A percentile compares a stretch with the other conserved stretches of the same genome.
Conservation (phyloP, 805 yeast genomes). For the Cyberlindnera veronae region DNA sequence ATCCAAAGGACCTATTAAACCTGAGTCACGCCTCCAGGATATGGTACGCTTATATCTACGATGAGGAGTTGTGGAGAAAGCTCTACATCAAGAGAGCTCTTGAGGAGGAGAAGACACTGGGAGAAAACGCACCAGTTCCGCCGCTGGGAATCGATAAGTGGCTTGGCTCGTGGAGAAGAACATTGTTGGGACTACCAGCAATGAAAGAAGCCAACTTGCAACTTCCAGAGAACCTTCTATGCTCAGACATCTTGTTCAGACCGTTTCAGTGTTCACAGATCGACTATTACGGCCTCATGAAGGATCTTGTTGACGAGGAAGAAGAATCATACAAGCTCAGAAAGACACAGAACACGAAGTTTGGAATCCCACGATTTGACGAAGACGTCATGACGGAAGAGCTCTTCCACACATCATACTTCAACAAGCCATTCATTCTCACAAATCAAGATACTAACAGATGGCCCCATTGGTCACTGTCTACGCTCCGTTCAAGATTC, state of each 20-base stretch:
- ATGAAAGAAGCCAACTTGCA: slow-evolving; percentile 42
- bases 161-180: slow-evolving; percentile 80
- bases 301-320: slow-evolving; percentile 47
- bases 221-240: slow-evolving; percentile 48
- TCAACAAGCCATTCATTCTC: slow-evolving; percentile 63
- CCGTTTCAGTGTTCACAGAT: slow-evolving; percentile 81
- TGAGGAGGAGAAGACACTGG: slow-evolving; percentile 12
- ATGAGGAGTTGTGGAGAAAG: slow-evolving; percentile 80
- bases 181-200: slow-evolving; percentile 41
- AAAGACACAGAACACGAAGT: slow-evolving; percentile 21
- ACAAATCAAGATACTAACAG: slow-evolving; percentile 31
- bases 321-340: slow-evolving; percentile 23
- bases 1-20: slow-evolving; percentile 44
- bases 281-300: slow-evolving; percentile 49
- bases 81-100: slow-evolving; percentile 38
- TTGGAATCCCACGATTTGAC: slow-evolving; percentile 49
- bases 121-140: slow-evolving; percentile 16
- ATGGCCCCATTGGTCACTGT: slow-evolving; percentile 69
- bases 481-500: slow-evolving; percentile 46
- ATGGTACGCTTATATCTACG: slow-evolving; percentile 66
- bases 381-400: slow-evolving; percentile 42
- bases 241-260: slow-evolving; percentile 74
- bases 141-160: slow-evolving; percentile 41
- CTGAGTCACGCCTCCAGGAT: slow-evolving; percentile 61
- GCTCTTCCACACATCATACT: slow-evolving; percentile 44